Evolutionary conservation across 1,284 basidiomycete species (phyloP), one percentile per base, ranked within the genome.

Genomic region (Uromyces viciae-fabae): DNA sequence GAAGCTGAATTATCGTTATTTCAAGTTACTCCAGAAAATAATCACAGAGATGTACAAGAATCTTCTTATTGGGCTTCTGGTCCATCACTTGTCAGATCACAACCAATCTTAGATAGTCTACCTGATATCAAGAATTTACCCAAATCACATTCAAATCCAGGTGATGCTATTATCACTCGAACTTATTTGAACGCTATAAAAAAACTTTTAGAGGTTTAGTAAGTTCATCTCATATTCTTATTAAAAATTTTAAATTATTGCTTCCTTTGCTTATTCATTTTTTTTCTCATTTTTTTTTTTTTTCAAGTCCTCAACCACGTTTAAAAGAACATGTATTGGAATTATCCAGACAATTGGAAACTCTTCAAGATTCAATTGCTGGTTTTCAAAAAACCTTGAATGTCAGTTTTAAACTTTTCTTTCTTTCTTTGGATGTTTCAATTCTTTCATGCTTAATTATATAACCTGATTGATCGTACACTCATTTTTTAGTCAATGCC

Each of bases 291-390:
- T n/a, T n/a, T n/a, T n/a, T n/a, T n/a, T n/a, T n/a, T n/a, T n/a
- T n/a, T 22, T 33, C 11, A 40, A 81, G 79, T 75, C 79, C 79
- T 56, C 56, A 64, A 62, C 79, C 79, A 36, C 69, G 79, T 42
- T 43, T 81, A n/a, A 72, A 40, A 40, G 79, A 81, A n/a, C 79
- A 81, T 54, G 79, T 81, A 2, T 36, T 74, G 52, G 71, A 58
- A 28, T 40, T 81, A 42, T 62, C 71, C 2, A 64, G 79, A 75
- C 79, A 81, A 42, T 33, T 81, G 19, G 62, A 81, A 2, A 74
- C 79, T 25, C 52, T 81, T 31, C 71, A 81, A 81, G 31, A 28
- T n/a, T 81, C 79, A 0, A 81, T 81, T 42, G 38, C 62, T 38
- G 79, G 64, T 28, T 33, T 81, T 33, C 79, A 81, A 52, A 69